phyloP scores from a whole-genome alignment of 495 filamentous ascomycete genomes.

The Neohortaea acidophila region DNA sequence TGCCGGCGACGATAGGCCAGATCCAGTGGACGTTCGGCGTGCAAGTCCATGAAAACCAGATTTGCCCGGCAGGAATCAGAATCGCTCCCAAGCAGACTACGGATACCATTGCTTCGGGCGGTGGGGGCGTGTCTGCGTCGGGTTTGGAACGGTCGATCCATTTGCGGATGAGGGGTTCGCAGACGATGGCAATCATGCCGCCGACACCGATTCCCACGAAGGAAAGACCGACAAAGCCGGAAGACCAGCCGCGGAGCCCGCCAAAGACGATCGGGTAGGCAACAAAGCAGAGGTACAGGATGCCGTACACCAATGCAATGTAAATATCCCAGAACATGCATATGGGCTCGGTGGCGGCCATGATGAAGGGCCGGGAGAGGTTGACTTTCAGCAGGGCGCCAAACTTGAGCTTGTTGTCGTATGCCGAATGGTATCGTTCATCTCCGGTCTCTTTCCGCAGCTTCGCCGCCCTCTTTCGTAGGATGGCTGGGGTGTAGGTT shows the following conservation, averaged over 20 bases:
- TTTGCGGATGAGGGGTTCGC: conserved; percentile 55
- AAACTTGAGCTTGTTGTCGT: conserved; percentile 48
- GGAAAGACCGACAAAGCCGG: conserved; percentile 56
- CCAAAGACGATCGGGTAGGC: conserved; percentile 72
- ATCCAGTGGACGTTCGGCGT: conserved; percentile 58
- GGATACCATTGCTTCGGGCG: conserved; percentile 60
- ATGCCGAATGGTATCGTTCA: conserved; percentile 59
- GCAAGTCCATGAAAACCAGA: conserved; percentile 73
- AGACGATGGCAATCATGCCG: conserved; percentile 45
- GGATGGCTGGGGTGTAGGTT: conserved; percentile 62
- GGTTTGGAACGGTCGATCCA: conserved; percentile 54
- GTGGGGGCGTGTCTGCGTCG: conserved; percentile 53
- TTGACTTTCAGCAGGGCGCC: conserved; percentile 48
- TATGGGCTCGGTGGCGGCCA: conserved; percentile 71
- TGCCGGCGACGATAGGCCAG: conserved; percentile 55
- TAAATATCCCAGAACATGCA: conserved; percentile 67
- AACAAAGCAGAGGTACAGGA: conserved; percentile 77
- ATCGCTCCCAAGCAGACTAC: conserved; percentile 57
- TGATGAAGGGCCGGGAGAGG: conserved; percentile 58
- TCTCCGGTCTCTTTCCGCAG: conserved; percentile 62
- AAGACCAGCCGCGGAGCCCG: conserved; percentile 55
- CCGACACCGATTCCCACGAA: conserved; percentile 61
- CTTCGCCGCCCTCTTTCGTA: conserved; percentile 51
- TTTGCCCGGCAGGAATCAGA: conserved; percentile 52
- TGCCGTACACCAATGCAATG: conserved; percentile 45